A percentile compares a stretch with the other conserved stretches of the same genome.
Evolutionary conservation across 208 protist species (phyloP).

Genomic region (Wallacemonas sp.): DNA sequence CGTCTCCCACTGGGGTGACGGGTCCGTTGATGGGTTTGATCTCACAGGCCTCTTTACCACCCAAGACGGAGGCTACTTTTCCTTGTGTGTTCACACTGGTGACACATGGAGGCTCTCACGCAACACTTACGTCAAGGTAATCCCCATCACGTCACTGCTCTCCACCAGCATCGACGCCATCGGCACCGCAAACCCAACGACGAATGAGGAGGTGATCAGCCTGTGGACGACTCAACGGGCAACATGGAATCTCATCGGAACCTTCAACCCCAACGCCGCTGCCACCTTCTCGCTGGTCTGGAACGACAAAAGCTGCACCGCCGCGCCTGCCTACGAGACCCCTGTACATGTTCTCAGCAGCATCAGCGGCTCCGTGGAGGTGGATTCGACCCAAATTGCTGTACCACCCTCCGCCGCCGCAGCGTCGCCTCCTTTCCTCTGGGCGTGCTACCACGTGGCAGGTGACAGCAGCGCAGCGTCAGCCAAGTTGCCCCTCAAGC

Average conservation of each 20-base stretch:
- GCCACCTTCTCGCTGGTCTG: conserved; percentile 53
- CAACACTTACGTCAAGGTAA: conserved; percentile 34
- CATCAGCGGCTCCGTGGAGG: conserved; percentile 32
- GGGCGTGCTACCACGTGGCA: conserved; percentile 30
- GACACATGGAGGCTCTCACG: conserved; percentile 20
- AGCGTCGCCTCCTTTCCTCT: conserved; percentile 18
- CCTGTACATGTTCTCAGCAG: conserved; percentile 33
- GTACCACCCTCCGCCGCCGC: conserved; percentile 18
- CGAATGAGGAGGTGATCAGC: conserved; percentile 28
- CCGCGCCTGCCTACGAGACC: conserved; percentile 33
- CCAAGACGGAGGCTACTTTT: conserved; percentile 36
- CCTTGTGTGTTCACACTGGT: conserved; percentile 41
- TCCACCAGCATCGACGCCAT: conserved; percentile 36
- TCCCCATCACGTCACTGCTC: conserved; percentile 8
- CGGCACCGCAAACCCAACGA: conserved; percentile 25
- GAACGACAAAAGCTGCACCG: conserved; percentile 47
- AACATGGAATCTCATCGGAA: conserved; percentile 49
- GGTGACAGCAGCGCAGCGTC: background rate
- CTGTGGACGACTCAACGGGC: conserved; percentile 61
- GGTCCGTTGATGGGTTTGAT: conserved; percentile 29
- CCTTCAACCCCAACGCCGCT: conserved; percentile 29
- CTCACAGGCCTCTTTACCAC: conserved; percentile 30
- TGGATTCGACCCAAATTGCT: conserved; percentile 46
- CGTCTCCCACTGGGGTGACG: conserved; percentile 1
- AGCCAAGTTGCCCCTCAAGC: conserved; percentile 28